These are phyloP conservation scores for Arthroderma sp. DNA, from an alignment of 2,329 filamentous ascomycete genomes.

Conservation along the genomic window DNA sequence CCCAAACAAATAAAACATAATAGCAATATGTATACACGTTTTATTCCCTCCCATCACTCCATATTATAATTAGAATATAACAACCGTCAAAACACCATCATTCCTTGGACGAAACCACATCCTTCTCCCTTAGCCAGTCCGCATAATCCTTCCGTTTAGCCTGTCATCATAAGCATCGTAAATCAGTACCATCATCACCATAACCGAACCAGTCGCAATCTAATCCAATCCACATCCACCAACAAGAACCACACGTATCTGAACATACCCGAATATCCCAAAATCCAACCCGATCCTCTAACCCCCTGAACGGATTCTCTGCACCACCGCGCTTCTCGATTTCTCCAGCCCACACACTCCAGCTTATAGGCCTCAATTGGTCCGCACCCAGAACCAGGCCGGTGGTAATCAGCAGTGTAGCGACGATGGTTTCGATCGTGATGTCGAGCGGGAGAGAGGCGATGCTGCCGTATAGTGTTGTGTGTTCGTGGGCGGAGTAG, in stretches of 20 bases:
- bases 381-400: conserved; percentile 71
- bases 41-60: no score
- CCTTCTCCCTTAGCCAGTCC: conserved; percentile 49
- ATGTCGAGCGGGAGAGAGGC: conserved; percentile 68
- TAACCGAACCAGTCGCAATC: background rate
- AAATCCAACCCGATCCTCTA: conserved; percentile 75
- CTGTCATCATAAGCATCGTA: conserved; percentile 17
- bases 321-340: conserved; percentile 54
- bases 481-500: conserved; percentile 92
- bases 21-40: no score
- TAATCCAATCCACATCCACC: background rate
- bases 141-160: conserved; percentile 62
- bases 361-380: conserved; percentile 74
- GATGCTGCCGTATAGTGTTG: conserved; percentile 52
- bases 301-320: conserved; percentile 63
- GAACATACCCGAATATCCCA: conserved; percentile 64
- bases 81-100: no score
- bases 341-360: conserved; percentile 61
- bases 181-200: background rate
- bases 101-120: conserved; percentile 5
- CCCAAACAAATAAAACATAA: no score
- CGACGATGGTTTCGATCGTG: conserved; percentile 68
- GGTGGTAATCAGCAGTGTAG: conserved; percentile 65
- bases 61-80: no score
- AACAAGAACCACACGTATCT: background rate